Conservation (phyloP, 2,329 filamentous ascomycete species). For the Fusarium aywerte region DNA sequence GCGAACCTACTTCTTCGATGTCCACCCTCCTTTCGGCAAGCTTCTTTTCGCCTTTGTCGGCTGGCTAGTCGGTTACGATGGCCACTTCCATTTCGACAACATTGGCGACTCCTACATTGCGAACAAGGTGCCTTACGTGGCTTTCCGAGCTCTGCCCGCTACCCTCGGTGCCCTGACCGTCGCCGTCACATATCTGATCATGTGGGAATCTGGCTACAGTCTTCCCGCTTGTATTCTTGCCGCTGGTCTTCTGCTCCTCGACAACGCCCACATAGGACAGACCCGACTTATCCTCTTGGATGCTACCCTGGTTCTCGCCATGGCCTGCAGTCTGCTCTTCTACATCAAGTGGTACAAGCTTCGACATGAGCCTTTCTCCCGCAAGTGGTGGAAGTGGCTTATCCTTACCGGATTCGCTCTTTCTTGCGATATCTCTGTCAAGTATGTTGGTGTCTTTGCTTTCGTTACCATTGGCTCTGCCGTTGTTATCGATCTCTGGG, state of each 20-base stretch:
- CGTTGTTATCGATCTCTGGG: constrained; percentile 94
- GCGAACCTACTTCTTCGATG: constrained; percentile 99
- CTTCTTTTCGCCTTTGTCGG: constrained; percentile 96
- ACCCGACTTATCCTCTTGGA: constrained; percentile 95
- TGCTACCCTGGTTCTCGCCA: constrained; percentile 91
- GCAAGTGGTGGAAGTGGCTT: constrained; percentile 99
- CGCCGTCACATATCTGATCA: constrained; percentile 93
- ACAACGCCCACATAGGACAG: constrained; percentile 98
- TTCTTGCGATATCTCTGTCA: constrained; percentile 97
- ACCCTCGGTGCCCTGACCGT: constrained; percentile 92
- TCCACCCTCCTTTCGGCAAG: constrained; percentile 97
- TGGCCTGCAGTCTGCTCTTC: constrained; percentile 92
- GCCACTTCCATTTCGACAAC: constrained; percentile 97
- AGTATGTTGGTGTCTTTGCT: constrained; percentile 96
- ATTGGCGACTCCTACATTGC: constrained; percentile 98
- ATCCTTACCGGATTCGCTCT: constrained; percentile 92
- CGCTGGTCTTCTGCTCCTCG: constrained; percentile 86
- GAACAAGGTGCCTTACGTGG: constrained; percentile 97
- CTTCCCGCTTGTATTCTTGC: constrained; percentile 91
- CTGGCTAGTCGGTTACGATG: constrained; percentile 97
- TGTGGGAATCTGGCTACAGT: constrained; percentile 99
- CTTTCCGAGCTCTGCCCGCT: constrained; percentile 92
- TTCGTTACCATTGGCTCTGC: constrained; percentile 97
- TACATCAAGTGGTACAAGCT: constrained; percentile 99
- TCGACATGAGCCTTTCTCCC: constrained; percentile 85